Base-by-base conservation (phyloP, 2,329 filamentous ascomycete genomes). In the Lecanosticta acicola region DNA sequence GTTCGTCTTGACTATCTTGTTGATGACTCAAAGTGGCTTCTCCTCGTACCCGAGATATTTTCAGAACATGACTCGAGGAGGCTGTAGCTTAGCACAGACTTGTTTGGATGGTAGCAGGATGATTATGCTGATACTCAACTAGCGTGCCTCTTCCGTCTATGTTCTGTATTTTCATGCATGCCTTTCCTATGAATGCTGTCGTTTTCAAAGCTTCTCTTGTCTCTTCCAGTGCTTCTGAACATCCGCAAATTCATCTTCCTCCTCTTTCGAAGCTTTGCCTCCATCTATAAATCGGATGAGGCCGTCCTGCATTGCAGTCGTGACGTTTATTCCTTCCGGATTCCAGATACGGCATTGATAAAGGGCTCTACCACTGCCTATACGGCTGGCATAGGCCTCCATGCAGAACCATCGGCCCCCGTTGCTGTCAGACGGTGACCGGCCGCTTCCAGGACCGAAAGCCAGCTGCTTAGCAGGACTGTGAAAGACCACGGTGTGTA, bases 241-340 rank as follows among this genome's bases (percentile, higher is more conserved):
- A 21, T 24, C 26, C 32, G 20, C 32, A 13, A 42, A 21, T 10
- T 34, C 17, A 3, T 20, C 17, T 10, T 3, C 32, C 2, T 35
- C 32, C 32, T 42, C 29, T 18, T 34, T 19, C 32, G 40, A n/a
- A 3, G 21, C 40, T 7, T 26, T 4, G 24, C 21, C 34, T 9
- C 40, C 40, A 11, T 19, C 40, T 4, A 39, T 56, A 20, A 61
- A 48, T 33, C 65, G 46, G 10, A 76, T 56, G 64, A 76, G 61
- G 4, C 73, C 72, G 53, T 78, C 75, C 54, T 77, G 75, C 50
- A 72, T 65, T 10, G 71, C 67, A 14, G 67, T 76, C 7, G 68
- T 71, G 35, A 77, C 48, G 53, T 76, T 65, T 10, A 56, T 58
- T 1, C 73, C 73, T 16, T 54, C 54, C 3, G 65, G 60, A 42